A percentile compares a stretch with the other conserved stretches of the same genome.
Conservation (phyloP, 257 asterid genomes). For the Cinchona pubescens region DNA sequence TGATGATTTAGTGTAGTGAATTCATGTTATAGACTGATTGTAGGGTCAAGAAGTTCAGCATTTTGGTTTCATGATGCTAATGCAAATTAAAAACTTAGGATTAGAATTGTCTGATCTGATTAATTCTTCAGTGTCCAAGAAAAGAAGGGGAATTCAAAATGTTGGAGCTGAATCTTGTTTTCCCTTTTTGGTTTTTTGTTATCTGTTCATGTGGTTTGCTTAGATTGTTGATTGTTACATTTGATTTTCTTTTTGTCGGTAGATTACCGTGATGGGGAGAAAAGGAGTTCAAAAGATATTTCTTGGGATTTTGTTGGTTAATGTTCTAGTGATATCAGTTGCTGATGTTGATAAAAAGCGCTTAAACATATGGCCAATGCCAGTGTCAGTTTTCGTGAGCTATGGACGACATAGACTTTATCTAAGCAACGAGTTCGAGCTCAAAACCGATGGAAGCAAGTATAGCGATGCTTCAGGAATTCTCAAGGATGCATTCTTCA, state of each 20-base stretch:
- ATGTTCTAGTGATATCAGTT: conserved; percentile 35
- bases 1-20: not conserved
- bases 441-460: conserved; percentile 67
- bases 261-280: conserved; percentile 42
- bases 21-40: not conserved
- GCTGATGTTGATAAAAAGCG: conserved; percentile 37
- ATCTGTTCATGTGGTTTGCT: conserved; percentile 3
- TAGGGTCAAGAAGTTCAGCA: not conserved
- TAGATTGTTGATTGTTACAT: not conserved
- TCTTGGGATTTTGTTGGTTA: conserved; percentile 32
- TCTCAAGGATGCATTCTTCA: conserved; percentile 67
- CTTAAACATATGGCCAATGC: conserved; percentile 92
- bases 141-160: not conserved
- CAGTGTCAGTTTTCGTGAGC: conserved; percentile 60
- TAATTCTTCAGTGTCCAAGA: not conserved
- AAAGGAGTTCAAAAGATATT: conserved; percentile 15
- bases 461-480: conserved; percentile 67
- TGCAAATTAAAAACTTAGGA: not conserved
- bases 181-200: not conserved
- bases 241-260: conserved; percentile 9
- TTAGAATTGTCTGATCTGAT: not conserved
- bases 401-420: conserved; percentile 47
- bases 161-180: not conserved
- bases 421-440: conserved; percentile 55
- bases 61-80: not conserved